phyloP scores from a whole-genome alignment of 345 rosid genomes.

The Aethionema arabicum region DNA sequence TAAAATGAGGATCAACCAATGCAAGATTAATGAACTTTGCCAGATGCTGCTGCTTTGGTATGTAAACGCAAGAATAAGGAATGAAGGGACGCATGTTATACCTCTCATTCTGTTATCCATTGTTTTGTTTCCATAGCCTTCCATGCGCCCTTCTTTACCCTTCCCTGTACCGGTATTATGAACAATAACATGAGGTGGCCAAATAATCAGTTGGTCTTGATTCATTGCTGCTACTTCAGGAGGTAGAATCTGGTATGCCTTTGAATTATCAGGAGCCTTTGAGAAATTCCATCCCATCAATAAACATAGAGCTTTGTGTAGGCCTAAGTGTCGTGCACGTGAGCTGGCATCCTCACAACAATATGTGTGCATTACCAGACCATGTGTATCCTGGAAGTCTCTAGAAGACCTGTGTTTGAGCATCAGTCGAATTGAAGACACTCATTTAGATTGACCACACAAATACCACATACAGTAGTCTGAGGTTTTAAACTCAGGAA shows the following conservation, averaged over 20 bases:
- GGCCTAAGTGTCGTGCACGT: constrained; percentile 90
- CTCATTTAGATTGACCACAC: constrained; percentile 48
- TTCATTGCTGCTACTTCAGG: constrained; percentile 73
- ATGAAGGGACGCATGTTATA: constrained; percentile 45
- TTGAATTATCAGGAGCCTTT: constrained; percentile 84
- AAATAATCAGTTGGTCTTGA: constrained; percentile 85
- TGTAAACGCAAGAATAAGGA: constrained; percentile 36
- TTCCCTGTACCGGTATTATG: constrained; percentile 93
- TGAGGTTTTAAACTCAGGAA: constrained; percentile 37
- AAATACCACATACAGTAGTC: constrained; percentile 30
- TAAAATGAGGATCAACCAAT: constrained; percentile 14
- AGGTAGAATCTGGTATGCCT: constrained; percentile 72
- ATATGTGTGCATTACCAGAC: constrained; percentile 91
- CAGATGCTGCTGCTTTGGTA: constrained; percentile 11
- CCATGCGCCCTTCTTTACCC: constrained; percentile 92
- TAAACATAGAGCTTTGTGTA: constrained; percentile 91
- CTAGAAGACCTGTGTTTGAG: constrained; percentile 81
- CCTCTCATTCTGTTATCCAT: constrained; percentile 95
- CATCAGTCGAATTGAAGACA: constrained; percentile 67
- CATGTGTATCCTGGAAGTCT: constrained; percentile 88
- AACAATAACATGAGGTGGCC: constrained; percentile 95
- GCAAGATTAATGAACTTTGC: constrained; percentile 24
- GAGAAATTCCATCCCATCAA: constrained; percentile 94
- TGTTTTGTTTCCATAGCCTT: constrained; percentile 95
- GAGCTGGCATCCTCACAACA: constrained; percentile 68